Evolutionary conservation across 139 green algal genomes (phyloP), one percentile per base, ranked within the genome.

Genomic region (Asterochloris sp.): DNA sequence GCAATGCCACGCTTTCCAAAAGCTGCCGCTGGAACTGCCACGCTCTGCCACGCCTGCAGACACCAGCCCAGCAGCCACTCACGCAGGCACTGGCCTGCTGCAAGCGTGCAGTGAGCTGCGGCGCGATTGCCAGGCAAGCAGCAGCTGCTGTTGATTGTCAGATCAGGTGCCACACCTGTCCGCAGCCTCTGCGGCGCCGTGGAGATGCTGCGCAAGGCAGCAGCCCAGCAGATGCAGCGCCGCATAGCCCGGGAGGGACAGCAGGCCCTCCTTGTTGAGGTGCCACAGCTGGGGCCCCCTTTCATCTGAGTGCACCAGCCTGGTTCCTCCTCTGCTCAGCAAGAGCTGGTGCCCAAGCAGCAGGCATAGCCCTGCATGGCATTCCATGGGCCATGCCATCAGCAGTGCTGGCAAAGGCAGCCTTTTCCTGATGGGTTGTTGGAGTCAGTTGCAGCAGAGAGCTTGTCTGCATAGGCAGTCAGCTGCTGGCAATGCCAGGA

Each of bases 231-330:
- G 79, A 81, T 94, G 82, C 47, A 98, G 81, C 0, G 89, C 91
- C 81, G 83, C 90, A 86, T 96, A 98, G 29, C 95, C 0, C 19
- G 80, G 73, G 29, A 95, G 67, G 0, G 91, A 96, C 24, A 87
- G 78, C 14, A 97, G 19, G 12, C 95, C 94, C 85, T 98, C 95
- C 81, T 97, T 98, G 85, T 98, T 98, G 29, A 91, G 85, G 21
- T 66, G 73, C 47, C 92, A 13, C n/a, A 91, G 76, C 24, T 61
- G 74, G 10, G n/a, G 29, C 38, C 73, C 84, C 2, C 90, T 81
- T 15, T 88, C 71, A 12, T 90, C 76, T 0, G 79, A 82, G 83
- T 91, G 80, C 17, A 90, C 83, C 74, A 87, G 90, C 0, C 85
- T 88, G 29, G 68, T 80, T 29, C 76, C 17, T 0, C 78, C 84